Evolutionary conservation across 2,329 filamentous ascomycete genomes (phyloP).

Genomic region (Aphanocladium album): DNA sequence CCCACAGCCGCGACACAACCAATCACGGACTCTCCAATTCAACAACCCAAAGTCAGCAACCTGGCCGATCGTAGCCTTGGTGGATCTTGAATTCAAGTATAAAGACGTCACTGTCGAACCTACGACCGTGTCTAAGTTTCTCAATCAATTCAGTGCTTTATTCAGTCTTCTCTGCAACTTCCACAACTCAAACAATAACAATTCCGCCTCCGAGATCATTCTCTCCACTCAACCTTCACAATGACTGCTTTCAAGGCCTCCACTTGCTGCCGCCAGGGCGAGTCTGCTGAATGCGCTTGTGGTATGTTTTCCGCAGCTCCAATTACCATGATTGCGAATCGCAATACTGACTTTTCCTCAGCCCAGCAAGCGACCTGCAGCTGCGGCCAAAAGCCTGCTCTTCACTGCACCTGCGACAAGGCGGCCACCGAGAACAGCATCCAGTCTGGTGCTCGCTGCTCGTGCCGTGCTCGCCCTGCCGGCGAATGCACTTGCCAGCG

Average conservation of each 20-base stretch:
- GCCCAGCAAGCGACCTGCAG: slow-evolving; percentile 71
- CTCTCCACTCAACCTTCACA: neutral
- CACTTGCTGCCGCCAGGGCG: slow-evolving; percentile 54
- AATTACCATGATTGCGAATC: neutral
- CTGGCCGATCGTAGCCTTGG: neutral
- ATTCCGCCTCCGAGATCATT: neutral
- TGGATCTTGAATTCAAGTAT: slow-evolving; percentile 10
- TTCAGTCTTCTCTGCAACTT: neutral
- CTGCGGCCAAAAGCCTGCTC: slow-evolving; percentile 81
- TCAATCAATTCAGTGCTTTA: neutral
- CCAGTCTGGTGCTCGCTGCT: slow-evolving; percentile 65
- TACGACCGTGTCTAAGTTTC: neutral
- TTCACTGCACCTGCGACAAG: slow-evolving; percentile 82
- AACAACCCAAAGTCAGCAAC: neutral
- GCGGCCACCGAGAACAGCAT: slow-evolving; percentile 69
- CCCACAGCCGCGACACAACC: neutral
- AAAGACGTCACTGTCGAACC: slow-evolving; percentile 11
- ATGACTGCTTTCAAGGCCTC: slow-evolving; percentile 29
- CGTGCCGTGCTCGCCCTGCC: slow-evolving; percentile 74
- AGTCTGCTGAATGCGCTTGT: slow-evolving; percentile 46
- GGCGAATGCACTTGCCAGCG: slow-evolving; percentile 79
- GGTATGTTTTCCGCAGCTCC: slow-evolving; percentile 37
- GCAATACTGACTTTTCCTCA: slow-evolving; percentile 21
- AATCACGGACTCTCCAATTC: slow-evolving; percentile 4
- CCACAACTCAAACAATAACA: neutral